phyloP scores from a whole-genome alignment of 2,329 filamentous ascomycete genomes.

The Alternaria postmessia region DNA sequence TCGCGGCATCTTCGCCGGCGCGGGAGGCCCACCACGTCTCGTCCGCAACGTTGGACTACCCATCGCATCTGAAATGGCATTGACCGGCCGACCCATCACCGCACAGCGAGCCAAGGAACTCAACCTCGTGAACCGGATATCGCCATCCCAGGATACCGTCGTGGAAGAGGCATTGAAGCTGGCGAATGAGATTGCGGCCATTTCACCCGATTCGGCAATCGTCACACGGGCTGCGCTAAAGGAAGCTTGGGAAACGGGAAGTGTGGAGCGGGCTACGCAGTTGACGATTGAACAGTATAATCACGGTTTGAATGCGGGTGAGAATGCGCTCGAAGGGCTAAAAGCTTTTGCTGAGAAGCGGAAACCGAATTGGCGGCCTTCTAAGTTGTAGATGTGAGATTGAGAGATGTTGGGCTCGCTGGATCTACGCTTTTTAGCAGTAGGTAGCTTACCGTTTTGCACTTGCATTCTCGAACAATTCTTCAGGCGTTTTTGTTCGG shows the following conservation, averaged over 20 bases:
- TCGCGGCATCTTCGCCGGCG: conserved; percentile 63
- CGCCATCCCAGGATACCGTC: conserved; percentile 44
- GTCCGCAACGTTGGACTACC: conserved; percentile 60
- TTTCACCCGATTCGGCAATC: conserved; percentile 50
- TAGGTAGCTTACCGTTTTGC: background rate
- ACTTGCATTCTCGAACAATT: background rate
- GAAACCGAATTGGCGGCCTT: conserved; percentile 59
- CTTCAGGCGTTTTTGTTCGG: background rate
- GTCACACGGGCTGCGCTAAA: conserved; percentile 47
- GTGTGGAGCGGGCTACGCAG: conserved; percentile 52
- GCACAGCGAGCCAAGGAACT: conserved; percentile 56
- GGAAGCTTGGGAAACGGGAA: conserved; percentile 46
- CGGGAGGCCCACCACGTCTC: conserved; percentile 61
- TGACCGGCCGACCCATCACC: conserved; percentile 57
- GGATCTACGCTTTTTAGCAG: background rate
- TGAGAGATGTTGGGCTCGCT: background rate
- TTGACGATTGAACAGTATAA: conserved; percentile 55
- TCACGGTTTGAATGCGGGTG: conserved; percentile 51
- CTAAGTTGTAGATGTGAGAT: conserved; percentile 49
- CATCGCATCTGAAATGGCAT: conserved; percentile 59
- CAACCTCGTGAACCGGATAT: conserved; percentile 54
- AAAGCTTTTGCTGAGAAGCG: conserved; percentile 62
- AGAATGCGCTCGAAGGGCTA: conserved; percentile 61
- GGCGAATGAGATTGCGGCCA: conserved; percentile 45
- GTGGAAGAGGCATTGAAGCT: conserved; percentile 49